Percentiles rank a stretch among this genome's conserved stretches.
Evolutionary conservation across 2,329 filamentous ascomycete genomes (phyloP).

Genomic region (Albifimbria verrucaria): DNA sequence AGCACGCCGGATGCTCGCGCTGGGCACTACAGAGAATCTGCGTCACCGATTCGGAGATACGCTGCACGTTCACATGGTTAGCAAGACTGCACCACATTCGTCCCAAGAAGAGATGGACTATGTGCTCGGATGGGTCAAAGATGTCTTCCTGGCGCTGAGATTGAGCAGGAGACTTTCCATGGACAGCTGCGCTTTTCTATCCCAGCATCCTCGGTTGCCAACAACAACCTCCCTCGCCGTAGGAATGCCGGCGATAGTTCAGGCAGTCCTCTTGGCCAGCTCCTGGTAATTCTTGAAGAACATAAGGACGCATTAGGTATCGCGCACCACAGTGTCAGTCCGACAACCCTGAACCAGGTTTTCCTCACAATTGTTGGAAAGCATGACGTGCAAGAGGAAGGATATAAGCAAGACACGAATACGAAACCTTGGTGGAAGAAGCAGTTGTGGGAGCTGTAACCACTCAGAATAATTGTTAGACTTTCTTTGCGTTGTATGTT

Average conservation of each 20-base stretch:
- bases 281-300: slow-evolving; percentile 73
- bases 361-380: slow-evolving; percentile 81
- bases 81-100: slow-evolving; percentile 71
- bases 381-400: slow-evolving; percentile 76
- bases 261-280: slow-evolving; percentile 57
- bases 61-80: slow-evolving; percentile 79
- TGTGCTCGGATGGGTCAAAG: slow-evolving; percentile 64
- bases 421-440: not conserved
- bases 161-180: slow-evolving; percentile 75
- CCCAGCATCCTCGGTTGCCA: slow-evolving; percentile 43
- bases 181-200: slow-evolving; percentile 86
- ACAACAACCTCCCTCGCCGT: slow-evolving; percentile 17
- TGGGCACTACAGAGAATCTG: slow-evolving; percentile 72
- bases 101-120: slow-evolving; percentile 62
- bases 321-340: slow-evolving; percentile 82
- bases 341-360: slow-evolving; percentile 86
- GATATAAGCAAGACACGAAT: slow-evolving; percentile 23
- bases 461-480: no score
- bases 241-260: slow-evolving; percentile 21
- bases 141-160: slow-evolving; percentile 58
- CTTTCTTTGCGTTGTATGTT: no score
- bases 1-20: slow-evolving; percentile 78
- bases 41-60: slow-evolving; percentile 73
- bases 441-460: not conserved
- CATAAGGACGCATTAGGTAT: slow-evolving; percentile 66